Evolutionary conservation across 75 land plant species (phyloP).

Genomic region (Pinus taeda): DNA sequence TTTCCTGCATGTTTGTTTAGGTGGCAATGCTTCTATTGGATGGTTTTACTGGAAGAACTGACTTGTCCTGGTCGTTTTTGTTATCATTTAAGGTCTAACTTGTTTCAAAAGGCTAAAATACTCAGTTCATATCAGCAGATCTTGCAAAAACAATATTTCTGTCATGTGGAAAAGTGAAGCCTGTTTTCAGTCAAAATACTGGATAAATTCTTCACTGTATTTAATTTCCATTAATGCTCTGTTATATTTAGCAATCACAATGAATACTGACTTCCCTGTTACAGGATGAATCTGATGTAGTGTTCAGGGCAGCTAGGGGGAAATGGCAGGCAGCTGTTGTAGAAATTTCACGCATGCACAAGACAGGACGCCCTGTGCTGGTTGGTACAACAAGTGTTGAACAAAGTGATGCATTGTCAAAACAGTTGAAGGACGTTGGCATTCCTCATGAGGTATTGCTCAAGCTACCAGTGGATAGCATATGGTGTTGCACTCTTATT

Average conservation of each 20-base stretch:
- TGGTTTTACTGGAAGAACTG: neutral
- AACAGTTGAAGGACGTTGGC: slow-evolving; percentile 72
- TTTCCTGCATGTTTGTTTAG: neutral
- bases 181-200: neutral
- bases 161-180: neutral
- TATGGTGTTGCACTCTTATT: neutral
- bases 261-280: neutral
- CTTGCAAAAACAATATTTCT: neutral
- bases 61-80: neutral
- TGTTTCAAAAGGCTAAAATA: neutral
- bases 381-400: slow-evolving; percentile 99
- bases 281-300: slow-evolving; percentile 99
- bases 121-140: neutral
- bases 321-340: slow-evolving; percentile 98
- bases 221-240: neutral
- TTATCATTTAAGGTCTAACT: neutral
- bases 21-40: neutral
- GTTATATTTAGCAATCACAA: neutral
- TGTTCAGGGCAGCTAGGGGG: slow-evolving; percentile 76
- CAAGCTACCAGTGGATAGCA: neutral
- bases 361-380: slow-evolving; percentile 95
- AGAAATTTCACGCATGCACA: slow-evolving; percentile 91
- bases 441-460: slow-evolving; percentile 88
- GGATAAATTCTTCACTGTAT: neutral
- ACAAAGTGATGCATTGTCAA: slow-evolving; percentile 90